phyloP scores from a whole-genome alignment of 2,329 filamentous ascomycete species.

The Fusarium begoniae region DNA sequence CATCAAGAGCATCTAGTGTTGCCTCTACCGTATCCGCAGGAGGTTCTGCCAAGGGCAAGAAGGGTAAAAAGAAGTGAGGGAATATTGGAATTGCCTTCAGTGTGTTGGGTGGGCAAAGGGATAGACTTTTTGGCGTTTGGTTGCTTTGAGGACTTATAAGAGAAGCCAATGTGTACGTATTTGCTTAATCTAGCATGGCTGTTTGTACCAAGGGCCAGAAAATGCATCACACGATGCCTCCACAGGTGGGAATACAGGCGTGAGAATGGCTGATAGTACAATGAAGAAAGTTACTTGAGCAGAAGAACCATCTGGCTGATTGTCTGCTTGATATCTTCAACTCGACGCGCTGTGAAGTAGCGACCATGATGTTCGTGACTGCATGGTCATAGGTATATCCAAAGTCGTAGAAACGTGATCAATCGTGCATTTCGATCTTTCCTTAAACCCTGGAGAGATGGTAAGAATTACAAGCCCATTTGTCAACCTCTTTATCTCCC shows the following conservation, averaged over 20 bases:
- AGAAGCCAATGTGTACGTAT: slow-evolving; percentile 26
- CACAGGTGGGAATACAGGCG: slow-evolving; percentile 13
- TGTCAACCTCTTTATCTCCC: slow-evolving; percentile 33
- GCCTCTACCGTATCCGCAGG: slow-evolving; percentile 73
- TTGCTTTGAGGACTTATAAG: slow-evolving; percentile 29
- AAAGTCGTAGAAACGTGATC: slow-evolving; percentile 38
- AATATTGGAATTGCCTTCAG: slow-evolving; percentile 3
- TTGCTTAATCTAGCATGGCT: slow-evolving; percentile 24
- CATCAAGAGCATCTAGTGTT: slow-evolving; percentile 89
- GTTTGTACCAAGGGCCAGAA: slow-evolving; percentile 21
- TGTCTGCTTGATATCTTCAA: slow-evolving; percentile 22
- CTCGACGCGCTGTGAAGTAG: slow-evolving; percentile 21
- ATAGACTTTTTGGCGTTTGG: slow-evolving; percentile 42
- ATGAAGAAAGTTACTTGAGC: slow-evolving; percentile 32
- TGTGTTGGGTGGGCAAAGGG: slow-evolving; percentile 22
- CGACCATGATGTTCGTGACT: slow-evolving; percentile 25
- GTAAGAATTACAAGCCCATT: slow-evolving; percentile 45
- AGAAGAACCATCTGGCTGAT: slow-evolving; percentile 35
- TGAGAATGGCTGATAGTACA: slow-evolving; percentile 9
- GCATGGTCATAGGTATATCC: slow-evolving; percentile 32
- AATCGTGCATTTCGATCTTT: slow-evolving; percentile 42
- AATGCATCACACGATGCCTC: slow-evolving; percentile 28
- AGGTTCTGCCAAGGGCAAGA: slow-evolving; percentile 62
- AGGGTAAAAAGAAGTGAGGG: slow-evolving; percentile 47
- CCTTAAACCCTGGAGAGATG: slow-evolving; percentile 44